phyloP scores from a whole-genome alignment of 2,329 filamentous ascomycete species.

The Colletotrichum sp. region DNA sequence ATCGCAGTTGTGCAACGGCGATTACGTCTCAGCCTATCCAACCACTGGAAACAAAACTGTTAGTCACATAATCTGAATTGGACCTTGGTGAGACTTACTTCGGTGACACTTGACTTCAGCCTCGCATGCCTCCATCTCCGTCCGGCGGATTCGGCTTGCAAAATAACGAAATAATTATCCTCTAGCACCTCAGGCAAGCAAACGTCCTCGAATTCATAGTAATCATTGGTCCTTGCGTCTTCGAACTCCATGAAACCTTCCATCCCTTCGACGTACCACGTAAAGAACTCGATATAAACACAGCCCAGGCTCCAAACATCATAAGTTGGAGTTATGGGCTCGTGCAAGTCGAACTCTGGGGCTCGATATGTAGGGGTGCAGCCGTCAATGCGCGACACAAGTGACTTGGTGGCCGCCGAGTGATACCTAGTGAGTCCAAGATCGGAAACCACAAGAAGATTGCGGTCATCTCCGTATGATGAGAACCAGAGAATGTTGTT shows the following conservation, averaged over 20 bases:
- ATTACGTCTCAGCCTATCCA: neutral
- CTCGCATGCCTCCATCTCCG: neutral
- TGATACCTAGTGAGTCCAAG: slow-evolving; percentile 5
- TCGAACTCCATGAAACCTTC: neutral
- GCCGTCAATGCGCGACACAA: neutral
- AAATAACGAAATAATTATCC: neutral
- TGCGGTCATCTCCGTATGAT: neutral
- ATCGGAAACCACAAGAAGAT: neutral
- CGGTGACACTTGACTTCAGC: neutral
- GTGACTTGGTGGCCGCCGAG: neutral
- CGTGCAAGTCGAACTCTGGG: neutral
- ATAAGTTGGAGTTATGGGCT: slow-evolving; percentile 23
- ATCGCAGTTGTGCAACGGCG: neutral
- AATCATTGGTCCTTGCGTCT: neutral
- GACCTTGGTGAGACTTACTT: neutral
- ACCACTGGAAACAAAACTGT: neutral
- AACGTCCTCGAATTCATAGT: neutral
- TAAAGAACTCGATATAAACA: slow-evolving; percentile 29
- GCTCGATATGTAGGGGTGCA: slow-evolving; percentile 2
- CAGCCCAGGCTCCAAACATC: slow-evolving; percentile 33
- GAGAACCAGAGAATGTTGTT: slow-evolving; percentile 8
- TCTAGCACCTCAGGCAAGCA: neutral
- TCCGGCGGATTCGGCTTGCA: neutral
- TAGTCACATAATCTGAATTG: neutral
- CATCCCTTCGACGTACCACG: slow-evolving; percentile 23